These are phyloP conservation scores for Populus tremula DNA, from an alignment of 345 rosid species.

Conservation along the genomic window DNA sequence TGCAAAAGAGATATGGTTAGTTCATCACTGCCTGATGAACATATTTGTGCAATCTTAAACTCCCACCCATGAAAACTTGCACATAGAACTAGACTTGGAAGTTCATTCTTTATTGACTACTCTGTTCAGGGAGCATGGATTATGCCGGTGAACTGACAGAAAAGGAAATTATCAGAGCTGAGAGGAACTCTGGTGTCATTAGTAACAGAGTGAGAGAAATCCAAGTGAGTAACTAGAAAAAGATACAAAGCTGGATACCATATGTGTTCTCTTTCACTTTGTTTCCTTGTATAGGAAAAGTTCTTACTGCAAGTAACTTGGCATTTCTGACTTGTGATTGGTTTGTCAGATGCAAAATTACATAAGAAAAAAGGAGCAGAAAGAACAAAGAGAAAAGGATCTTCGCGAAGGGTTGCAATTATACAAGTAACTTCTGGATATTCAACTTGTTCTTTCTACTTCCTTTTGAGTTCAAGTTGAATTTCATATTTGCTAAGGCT, in stretches of 20 bases:
- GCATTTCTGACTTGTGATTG: slow-evolving; percentile 7
- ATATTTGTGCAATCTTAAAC: background rate
- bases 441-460: background rate
- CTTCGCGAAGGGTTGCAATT: slow-evolving; percentile 82
- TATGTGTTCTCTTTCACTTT: background rate
- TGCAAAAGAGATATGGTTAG: slow-evolving; percentile 79
- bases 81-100: background rate
- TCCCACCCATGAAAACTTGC: background rate
- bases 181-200: slow-evolving; percentile 84
- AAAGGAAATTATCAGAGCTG: slow-evolving; percentile 90
- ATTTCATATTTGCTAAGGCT: background rate
- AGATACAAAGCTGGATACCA: background rate
- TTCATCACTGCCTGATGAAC: background rate
- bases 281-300: background rate
- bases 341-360: slow-evolving; percentile 75
- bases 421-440: slow-evolving; percentile 48
- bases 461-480: background rate
- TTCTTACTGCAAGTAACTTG: background rate
- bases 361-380: slow-evolving; percentile 67
- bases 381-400: slow-evolving; percentile 62
- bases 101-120: background rate
- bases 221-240: slow-evolving; percentile 51
- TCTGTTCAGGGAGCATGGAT: slow-evolving; percentile 60
- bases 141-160: slow-evolving; percentile 70
- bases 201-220: slow-evolving; percentile 83